Conservation (phyloP, 2,329 filamentous ascomycete genomes). For the Colletotrichum chrysophilum region DNA sequence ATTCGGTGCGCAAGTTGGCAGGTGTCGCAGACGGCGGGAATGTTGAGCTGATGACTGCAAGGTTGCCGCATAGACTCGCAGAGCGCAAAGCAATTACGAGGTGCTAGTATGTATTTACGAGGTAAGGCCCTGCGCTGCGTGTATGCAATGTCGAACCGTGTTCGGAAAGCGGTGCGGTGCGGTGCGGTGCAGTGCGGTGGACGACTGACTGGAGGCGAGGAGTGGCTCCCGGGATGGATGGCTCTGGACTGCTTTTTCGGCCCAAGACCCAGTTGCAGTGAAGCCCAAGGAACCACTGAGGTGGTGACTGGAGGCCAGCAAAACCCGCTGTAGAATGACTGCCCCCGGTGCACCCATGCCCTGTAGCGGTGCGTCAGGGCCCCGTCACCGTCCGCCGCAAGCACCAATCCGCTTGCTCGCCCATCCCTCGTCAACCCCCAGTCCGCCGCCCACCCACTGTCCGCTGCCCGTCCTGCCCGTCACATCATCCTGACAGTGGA, state of each 20-base stretch:
- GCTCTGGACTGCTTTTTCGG: neutral
- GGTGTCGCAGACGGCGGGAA: neutral
- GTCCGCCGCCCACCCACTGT: neutral
- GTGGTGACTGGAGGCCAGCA: neutral
- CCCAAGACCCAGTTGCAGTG: constrained; percentile 15
- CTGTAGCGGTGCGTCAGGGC: neutral
- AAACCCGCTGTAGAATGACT: neutral
- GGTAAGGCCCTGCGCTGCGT: neutral
- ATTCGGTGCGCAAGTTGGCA: constrained; percentile 1
- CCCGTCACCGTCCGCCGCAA: neutral
- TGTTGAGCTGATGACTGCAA: neutral
- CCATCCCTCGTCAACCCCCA: neutral
- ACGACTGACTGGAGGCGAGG: neutral
- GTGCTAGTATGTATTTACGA: neutral
- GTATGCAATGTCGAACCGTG: constrained; percentile 17
- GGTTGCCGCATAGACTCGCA: neutral
- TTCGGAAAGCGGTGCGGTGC: constrained; percentile 11
- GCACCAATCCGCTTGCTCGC: neutral
- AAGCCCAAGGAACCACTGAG: neutral
- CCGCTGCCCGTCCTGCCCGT: constrained; percentile 15
- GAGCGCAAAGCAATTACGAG: constrained; percentile 8
- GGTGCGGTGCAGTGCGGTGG: neutral
- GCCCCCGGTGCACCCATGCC: neutral
- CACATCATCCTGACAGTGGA: constrained; percentile 19
- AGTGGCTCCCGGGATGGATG: neutral